Conservation (phyloP, 2,329 filamentous ascomycete species). For the Aspergillus caelatus region DNA sequence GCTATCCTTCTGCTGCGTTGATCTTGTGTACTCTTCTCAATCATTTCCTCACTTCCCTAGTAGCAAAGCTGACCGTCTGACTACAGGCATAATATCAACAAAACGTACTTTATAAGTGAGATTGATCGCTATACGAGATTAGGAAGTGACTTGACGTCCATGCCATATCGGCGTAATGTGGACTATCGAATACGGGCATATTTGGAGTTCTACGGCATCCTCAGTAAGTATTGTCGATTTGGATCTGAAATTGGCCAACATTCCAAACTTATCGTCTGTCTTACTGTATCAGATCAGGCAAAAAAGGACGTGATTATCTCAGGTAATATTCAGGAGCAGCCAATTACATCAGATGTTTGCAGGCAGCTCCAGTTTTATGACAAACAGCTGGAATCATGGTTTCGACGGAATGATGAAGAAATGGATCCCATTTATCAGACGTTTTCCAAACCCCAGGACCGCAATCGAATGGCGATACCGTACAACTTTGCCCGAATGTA, state of each 20-base stretch:
- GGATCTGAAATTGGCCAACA: background rate
- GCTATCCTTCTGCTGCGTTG: background rate
- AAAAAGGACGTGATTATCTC: background rate
- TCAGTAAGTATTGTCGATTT: background rate
- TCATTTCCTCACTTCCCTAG: background rate
- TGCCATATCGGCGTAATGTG: background rate
- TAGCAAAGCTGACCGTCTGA: background rate
- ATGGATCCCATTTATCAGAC: background rate
- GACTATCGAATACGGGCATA: background rate
- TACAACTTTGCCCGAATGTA: background rate
- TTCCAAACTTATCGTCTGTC: background rate
- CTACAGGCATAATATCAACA: background rate
- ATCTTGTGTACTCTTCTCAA: background rate
- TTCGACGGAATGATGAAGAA: background rate
- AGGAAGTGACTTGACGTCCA: background rate
- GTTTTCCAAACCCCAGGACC: background rate
- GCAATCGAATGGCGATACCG: background rate
- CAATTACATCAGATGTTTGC: background rate
- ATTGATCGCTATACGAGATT: background rate
- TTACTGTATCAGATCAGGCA: background rate
- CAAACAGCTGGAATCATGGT: background rate
- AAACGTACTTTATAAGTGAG: background rate
- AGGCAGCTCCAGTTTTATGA: background rate
- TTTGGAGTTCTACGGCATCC: background rate
- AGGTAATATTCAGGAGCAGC: background rate